A percentile compares a stretch with the other conserved stretches of the same genome.
Evolutionary conservation across 305 asterid species (phyloP).

Genomic region (Withania somnifera): DNA sequence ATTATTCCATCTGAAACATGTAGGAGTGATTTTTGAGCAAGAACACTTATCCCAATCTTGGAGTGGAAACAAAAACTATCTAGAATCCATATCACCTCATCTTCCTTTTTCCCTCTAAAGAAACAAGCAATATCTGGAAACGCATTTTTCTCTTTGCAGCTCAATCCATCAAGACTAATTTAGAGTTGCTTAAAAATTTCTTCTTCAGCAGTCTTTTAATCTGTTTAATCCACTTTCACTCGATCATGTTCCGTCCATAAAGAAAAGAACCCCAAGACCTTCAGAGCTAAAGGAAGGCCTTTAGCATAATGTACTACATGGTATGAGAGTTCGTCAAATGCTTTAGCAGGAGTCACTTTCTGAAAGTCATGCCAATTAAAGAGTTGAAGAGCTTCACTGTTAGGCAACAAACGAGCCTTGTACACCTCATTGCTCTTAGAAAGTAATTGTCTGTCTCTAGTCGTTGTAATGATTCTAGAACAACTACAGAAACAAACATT

Average conservation of each 20-base stretch:
- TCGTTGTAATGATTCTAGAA: neutral
- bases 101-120: neutral
- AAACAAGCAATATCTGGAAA: neutral
- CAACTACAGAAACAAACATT: neutral
- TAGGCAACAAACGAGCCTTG: neutral
- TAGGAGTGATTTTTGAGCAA: neutral
- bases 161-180: neutral
- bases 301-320: neutral
- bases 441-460: neutral
- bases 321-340: neutral
- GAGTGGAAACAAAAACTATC: neutral
- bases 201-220: neutral
- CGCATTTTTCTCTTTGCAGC: neutral
- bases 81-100: neutral
- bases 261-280: neutral
- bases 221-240: neutral
- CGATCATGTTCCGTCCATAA: neutral
- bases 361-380: conserved; percentile 1
- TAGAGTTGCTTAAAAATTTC: neutral
- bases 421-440: neutral
- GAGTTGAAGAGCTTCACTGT: neutral
- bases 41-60: neutral
- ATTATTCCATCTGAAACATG: neutral
- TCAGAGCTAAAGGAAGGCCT: neutral
- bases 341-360: neutral